Base-by-base conservation (phyloP, 2,329 filamentous ascomycete genomes). In the Penicillium sp. region DNA sequence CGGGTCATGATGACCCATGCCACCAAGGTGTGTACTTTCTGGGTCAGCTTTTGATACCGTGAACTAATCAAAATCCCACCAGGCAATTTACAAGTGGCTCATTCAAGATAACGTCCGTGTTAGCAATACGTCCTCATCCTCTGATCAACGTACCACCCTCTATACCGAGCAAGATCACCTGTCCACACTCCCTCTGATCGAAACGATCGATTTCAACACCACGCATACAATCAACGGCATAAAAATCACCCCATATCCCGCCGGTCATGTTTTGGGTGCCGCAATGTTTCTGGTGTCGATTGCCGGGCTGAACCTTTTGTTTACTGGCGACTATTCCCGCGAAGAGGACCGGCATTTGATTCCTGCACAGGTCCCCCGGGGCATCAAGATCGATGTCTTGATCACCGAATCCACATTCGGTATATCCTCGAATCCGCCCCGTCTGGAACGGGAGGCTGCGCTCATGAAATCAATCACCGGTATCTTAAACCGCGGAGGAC, bases 241-340 rank as follows among this genome's bases (percentile, higher is more conserved):
- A 62, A 87, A 91, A 49, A 95, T 99, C 64, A 99, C 94, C 0
- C 94, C 94, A 15, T 97, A 96, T 64, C 94, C 95, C 3, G 94
- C 94, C 7, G 94, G 94, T 23, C 94, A 99, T 77, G 94, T 99
- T n/a, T 82, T 99, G 9, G 94, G 94, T 36, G 94, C 94, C 12
- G 94, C 94, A 65, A 99, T 99, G 94, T 99, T 96, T 62, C 82
- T 97, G 31, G 90, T 99, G 62, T 93, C 96, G 68, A 99, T 99
- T 66, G 94, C 93, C 4, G 94, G 93, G 0, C 83, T 99, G 54
- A 97, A 96, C 66, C 93, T 97, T 52, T 85, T 99, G 64, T 99
- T 99, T 73, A 99, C 94, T 0, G 94, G 94, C 44, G 94, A 99
- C 74, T 99, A 99, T 76, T 96, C 91, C 4, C 83, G 94, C 54